These are phyloP conservation scores for Pezicula neosporulosa DNA, from an alignment of 2,329 filamentous ascomycete genomes.

Conservation along the genomic window DNA sequence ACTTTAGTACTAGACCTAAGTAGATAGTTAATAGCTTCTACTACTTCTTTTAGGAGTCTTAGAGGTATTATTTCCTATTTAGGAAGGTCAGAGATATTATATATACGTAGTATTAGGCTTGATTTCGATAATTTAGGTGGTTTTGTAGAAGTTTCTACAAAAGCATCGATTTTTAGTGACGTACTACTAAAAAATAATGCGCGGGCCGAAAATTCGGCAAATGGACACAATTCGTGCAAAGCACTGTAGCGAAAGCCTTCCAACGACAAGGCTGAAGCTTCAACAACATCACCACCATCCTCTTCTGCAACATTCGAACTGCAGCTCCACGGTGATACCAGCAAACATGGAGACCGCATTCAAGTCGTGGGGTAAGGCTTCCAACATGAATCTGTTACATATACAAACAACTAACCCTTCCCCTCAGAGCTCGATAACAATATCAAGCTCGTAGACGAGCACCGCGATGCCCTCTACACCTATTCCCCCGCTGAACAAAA, in stretches of 20 bases:
- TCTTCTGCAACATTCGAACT: slow-evolving; percentile 4
- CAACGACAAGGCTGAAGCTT: slow-evolving; percentile 2
- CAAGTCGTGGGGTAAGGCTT: slow-evolving; percentile 55
- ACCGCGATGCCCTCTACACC: slow-evolving; percentile 86
- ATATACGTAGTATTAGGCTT: too few relatives aligned
- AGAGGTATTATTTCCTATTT: too few relatives aligned
- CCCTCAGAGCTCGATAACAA: slow-evolving; percentile 80
- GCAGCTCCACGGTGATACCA: background rate
- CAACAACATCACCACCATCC: slow-evolving; percentile 2
- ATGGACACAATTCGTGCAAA: too few relatives aligned
- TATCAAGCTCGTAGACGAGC: slow-evolving; percentile 77
- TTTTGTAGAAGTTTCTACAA: too few relatives aligned
- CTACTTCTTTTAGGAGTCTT: too few relatives aligned
- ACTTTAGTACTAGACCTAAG: too few relatives aligned
- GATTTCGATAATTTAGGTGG: too few relatives aligned
- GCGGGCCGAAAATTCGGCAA: too few relatives aligned
- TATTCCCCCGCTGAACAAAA: slow-evolving; percentile 72
- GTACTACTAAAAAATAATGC: too few relatives aligned
- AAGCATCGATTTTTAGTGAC: too few relatives aligned
- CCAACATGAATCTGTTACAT: slow-evolving; percentile 9
- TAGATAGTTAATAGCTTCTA: too few relatives aligned
- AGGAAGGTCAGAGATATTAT: too few relatives aligned
- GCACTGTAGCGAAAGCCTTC: slow-evolving; percentile 1
- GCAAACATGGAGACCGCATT: slow-evolving; percentile 50
- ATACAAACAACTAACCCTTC: slow-evolving; percentile 6